phyloP scores from a whole-genome alignment of 495 filamentous ascomycete species.

The Lepidopterella palustris region DNA sequence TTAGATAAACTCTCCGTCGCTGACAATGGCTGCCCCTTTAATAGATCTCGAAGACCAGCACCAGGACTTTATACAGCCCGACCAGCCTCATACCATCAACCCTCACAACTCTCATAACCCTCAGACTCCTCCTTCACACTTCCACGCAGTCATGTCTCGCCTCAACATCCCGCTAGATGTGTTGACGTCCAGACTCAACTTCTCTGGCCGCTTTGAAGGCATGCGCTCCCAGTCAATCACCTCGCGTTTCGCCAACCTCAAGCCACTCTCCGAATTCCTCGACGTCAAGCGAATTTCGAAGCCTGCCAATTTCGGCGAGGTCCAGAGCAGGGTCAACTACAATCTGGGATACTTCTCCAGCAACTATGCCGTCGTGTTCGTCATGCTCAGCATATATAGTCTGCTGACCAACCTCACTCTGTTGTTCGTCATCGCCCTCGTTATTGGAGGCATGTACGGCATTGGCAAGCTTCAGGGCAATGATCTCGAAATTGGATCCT shows the following conservation, averaged over 20 bases:
- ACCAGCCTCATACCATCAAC: not conserved
- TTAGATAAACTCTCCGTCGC: not conserved
- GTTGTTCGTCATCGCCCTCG: conserved; percentile 85
- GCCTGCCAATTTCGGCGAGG: conserved; percentile 81
- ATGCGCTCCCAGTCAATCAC: conserved; percentile 69
- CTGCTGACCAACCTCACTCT: conserved; percentile 75
- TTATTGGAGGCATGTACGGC: conserved; percentile 76
- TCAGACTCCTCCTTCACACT: not conserved
- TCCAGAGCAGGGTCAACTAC: conserved; percentile 94
- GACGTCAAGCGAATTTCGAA: conserved; percentile 93
- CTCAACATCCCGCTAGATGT: conserved; percentile 87
- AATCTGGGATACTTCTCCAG: conserved; percentile 95
- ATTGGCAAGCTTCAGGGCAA: conserved; percentile 82
- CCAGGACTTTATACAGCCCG: not conserved
- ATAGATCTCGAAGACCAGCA: not conserved
- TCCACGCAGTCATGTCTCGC: conserved; percentile 57
- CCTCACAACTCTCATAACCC: conserved; percentile 2
- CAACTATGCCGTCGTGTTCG: conserved; percentile 93
- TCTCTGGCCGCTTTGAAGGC: conserved; percentile 69
- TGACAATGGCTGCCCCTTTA: not conserved
- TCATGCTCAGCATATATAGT: conserved; percentile 93
- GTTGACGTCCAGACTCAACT: conserved; percentile 81
- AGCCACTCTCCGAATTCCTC: conserved; percentile 86
- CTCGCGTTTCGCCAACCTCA: conserved; percentile 84
- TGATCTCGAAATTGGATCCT: conserved; percentile 78